Evolutionary conservation across 192 early-diverging fungal species (phyloP).

Genomic region (Gonapodya sp.): DNA sequence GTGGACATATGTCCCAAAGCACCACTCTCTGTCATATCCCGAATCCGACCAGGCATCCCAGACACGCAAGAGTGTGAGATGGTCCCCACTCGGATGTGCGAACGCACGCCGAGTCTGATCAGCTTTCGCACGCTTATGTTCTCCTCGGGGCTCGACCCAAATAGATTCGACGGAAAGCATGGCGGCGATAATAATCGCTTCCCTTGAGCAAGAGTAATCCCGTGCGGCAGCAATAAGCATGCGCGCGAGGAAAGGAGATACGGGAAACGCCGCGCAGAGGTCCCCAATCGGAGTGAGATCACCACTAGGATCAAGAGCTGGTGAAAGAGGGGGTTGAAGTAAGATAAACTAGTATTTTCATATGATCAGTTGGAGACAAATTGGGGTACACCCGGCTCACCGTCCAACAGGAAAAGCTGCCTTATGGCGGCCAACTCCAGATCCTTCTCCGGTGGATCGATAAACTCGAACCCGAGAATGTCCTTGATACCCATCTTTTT

Average conservation of each 20-base stretch:
- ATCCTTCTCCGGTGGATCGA: constrained; percentile 39
- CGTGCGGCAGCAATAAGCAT: constrained; percentile 27
- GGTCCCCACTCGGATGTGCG: constrained; percentile 30
- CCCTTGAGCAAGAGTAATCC: constrained; percentile 28
- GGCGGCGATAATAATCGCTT: constrained; percentile 37
- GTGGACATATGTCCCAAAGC: constrained; percentile 29
- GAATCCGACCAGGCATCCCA: constrained; percentile 28
- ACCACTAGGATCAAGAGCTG: constrained; percentile 36
- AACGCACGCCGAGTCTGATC: constrained; percentile 19
- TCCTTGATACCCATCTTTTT: constrained; percentile 44
- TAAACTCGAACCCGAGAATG: constrained; percentile 49
- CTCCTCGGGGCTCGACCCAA: constrained; percentile 22
- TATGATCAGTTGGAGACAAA: constrained; percentile 7
- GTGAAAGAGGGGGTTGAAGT: constrained; percentile 17
- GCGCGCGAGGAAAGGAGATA: constrained; percentile 31
- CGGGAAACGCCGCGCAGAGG: constrained; percentile 33
- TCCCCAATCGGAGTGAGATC: constrained; percentile 32
- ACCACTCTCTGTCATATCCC: constrained; percentile 28
- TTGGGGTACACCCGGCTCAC: neutral
- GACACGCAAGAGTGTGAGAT: constrained; percentile 32
- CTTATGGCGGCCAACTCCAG: constrained; percentile 29
- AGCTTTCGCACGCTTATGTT: constrained; percentile 22
- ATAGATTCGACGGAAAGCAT: constrained; percentile 42
- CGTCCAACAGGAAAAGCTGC: constrained; percentile 32
- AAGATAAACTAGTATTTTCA: constrained; percentile 10